Evolutionary conservation across 2,329 filamentous ascomycete species (phyloP), one percentile per base, ranked within the genome.

Genomic region (Bipolaris oryzae): DNA sequence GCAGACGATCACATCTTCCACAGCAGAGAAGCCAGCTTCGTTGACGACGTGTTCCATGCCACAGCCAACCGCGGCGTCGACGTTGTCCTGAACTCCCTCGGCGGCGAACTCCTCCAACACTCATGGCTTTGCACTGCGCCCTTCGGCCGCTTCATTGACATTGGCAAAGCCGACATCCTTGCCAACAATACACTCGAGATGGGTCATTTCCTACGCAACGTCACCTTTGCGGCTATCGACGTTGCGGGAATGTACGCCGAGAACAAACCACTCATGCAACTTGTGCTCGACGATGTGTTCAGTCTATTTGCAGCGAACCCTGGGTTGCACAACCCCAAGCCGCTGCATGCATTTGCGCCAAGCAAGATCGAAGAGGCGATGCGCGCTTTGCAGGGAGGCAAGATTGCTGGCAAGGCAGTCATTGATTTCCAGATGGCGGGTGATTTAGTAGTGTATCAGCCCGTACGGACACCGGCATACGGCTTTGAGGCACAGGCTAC

Each of bases 321-420:
- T 0, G 45, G 25, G 20, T 7, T 54, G 10, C 44, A 49, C 4
- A 44, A 44, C 2, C 55, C 55, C 25, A 49, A 49, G 4, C 44
- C 45, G 15, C 39, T 50, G n/a, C 41, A 55, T 43, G 53, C 53
- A 20, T 50, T 52, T 10, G n/a, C 39, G 2, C 54, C 63, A 10
- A 42, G 35, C n/a, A 48, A 55, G 21, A 54, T 63, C 64, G 53
- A 58, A 23, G 42, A 51, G 7, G 55, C 55, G 11, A 37, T 53
- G 62, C 15, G 62, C 53, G 47, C 67, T 76, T 16, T 71, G 70
- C 25, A 56, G 60, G 33, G 39, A 13, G 74, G 76, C 0, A 72
- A 70, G 15, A 74, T 76, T 47, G 72, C 71, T 5, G 77, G 78
- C 6, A 80, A 80, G 60, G 61, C 78, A 0, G 73, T 79, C n/a